phyloP scores from a whole-genome alignment of 768 basidiomycete genomes.

The Xerocomellus dryophilus region DNA sequence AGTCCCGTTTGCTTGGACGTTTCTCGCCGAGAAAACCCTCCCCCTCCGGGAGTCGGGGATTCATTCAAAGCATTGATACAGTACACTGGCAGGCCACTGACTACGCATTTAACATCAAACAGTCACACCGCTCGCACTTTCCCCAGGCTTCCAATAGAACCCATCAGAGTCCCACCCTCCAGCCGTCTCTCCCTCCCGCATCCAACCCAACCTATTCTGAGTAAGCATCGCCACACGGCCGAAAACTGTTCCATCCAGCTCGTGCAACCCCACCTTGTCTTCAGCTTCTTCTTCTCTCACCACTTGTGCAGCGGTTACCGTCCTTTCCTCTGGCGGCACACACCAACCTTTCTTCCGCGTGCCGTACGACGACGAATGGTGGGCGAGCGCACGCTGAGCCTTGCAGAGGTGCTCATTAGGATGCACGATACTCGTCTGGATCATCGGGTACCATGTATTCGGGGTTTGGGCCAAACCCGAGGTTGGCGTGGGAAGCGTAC shows the following conservation, averaged over 20 bases:
- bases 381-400: constrained; percentile 46
- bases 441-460: constrained; percentile 56
- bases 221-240: constrained; percentile 52
- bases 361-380: constrained; percentile 45
- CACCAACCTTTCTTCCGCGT: constrained; percentile 29
- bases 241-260: constrained; percentile 64
- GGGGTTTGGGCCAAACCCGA: constrained; percentile 39
- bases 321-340: constrained; percentile 9
- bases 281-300: constrained; percentile 24
- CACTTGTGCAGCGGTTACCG: constrained; percentile 16
- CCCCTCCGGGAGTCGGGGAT: no score
- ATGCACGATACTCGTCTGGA: constrained; percentile 51
- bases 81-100: no score
- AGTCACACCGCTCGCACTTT: not conserved
- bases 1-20: no score
- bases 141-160: constrained; percentile 11
- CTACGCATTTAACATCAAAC: not conserved
- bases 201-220: constrained; percentile 39
- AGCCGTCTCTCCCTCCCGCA: constrained; percentile 36
- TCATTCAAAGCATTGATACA: no score
- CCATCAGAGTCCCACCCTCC: constrained; percentile 24
- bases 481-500: constrained; percentile 29
- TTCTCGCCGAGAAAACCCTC: no score
- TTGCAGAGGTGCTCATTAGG: constrained; percentile 56
- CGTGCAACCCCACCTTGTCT: constrained; percentile 23